Percentiles rank a stretch among this genome's conserved stretches.
Evolutionary conservation across 805 yeast species (phyloP).

Genomic region (Pichia eremophila): DNA sequence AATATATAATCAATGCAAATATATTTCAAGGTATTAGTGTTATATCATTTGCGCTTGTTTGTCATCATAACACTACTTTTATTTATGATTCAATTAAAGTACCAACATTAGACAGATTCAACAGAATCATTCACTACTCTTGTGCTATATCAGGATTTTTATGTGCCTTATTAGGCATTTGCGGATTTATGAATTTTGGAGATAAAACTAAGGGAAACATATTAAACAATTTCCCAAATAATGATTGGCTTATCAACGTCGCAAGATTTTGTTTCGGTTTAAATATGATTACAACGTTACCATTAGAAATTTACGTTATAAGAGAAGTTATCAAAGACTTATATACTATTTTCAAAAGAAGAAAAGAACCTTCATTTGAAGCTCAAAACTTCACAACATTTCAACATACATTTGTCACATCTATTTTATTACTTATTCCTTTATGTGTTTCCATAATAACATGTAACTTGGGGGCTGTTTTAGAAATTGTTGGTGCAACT

Average conservation of each 20-base stretch:
- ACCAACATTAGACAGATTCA: conserved; percentile 69
- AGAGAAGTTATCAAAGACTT: conserved; percentile 77
- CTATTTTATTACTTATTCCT: conserved; percentile 53
- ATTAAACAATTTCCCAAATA: conserved; percentile 73
- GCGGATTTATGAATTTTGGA: conserved; percentile 70
- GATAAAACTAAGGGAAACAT: conserved; percentile 78
- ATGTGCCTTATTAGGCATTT: conserved; percentile 67
- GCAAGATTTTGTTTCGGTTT: conserved; percentile 89
- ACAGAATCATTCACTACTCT: conserved; percentile 72
- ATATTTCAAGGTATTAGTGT: conserved; percentile 89
- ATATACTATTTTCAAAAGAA: conserved; percentile 23
- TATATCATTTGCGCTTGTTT: conserved; percentile 88
- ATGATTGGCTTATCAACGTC: conserved; percentile 66
- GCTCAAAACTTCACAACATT: conserved; percentile 25
- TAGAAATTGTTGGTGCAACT: conserved; percentile 87
- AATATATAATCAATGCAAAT: conserved; percentile 49
- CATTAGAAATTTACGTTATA: conserved; percentile 83
- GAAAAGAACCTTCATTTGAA: conserved; percentile 10
- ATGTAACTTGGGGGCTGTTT: conserved; percentile 80
- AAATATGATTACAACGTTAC: conserved; percentile 88
- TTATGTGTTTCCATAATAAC: conserved; percentile 72
- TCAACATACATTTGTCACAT: conserved; percentile 58
- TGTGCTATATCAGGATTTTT: conserved; percentile 74
- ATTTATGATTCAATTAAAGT: conserved; percentile 75
- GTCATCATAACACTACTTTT: conserved; percentile 90